phyloP scores from a whole-genome alignment of 2,329 filamentous ascomycete genomes.

The Neophaeococcomyces aloes region DNA sequence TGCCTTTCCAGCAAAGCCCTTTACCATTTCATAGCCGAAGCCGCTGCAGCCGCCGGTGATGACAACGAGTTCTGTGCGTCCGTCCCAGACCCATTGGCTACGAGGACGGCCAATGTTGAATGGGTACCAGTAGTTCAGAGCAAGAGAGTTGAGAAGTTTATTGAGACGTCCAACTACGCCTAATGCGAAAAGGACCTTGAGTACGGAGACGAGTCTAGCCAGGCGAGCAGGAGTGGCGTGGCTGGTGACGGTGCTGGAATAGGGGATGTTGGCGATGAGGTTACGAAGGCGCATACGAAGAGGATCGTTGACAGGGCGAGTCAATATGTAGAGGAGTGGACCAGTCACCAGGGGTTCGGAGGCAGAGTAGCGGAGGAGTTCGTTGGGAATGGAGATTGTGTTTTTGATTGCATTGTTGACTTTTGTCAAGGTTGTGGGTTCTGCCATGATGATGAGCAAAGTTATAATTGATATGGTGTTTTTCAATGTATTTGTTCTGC shows the following conservation, averaged over 20 bases:
- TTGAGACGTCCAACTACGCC: conserved; percentile 42
- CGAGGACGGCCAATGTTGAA: no score
- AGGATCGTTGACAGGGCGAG: conserved; percentile 11
- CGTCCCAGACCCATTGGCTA: no score
- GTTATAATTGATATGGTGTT: no score
- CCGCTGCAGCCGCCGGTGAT: conserved; percentile 58
- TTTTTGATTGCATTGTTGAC: not conserved
- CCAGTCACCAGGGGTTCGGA: conserved; percentile 17
- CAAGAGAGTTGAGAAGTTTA: conserved; percentile 41
- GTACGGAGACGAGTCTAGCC: conserved; percentile 10
- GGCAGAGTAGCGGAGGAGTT: conserved; percentile 8
- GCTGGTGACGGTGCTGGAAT: conserved; percentile 2
- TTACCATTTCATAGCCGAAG: conserved; percentile 58
- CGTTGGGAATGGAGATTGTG: conserved; percentile 7
- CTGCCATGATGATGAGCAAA: not conserved
- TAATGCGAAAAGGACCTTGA: conserved; percentile 42
- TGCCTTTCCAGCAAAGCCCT: conserved; percentile 54
- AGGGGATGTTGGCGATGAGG: conserved; percentile 6
- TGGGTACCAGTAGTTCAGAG: conserved; percentile 35
- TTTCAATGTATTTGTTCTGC: no score
- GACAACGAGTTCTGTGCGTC: conserved; percentile 28
- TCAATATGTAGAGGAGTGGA: conserved; percentile 14
- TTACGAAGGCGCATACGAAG: conserved; percentile 12
- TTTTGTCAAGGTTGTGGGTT: not conserved
- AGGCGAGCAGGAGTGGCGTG: conserved; percentile 9